phyloP scores from a whole-genome alignment of 345 rosid genomes.

The Limnanthes douglasii region DNA sequence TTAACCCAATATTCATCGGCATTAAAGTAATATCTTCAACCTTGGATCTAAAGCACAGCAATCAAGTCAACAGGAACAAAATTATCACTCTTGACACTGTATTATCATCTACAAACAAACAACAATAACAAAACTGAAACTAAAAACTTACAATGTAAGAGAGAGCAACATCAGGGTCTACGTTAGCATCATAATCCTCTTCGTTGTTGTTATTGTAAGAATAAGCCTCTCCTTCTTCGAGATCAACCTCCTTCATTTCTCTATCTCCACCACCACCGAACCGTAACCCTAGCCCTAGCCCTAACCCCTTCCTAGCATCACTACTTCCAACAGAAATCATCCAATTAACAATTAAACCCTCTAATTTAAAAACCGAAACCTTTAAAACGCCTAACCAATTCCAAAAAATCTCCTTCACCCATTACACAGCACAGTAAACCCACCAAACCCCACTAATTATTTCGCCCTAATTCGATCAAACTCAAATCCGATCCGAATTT shows the following conservation, averaged over 20 bases:
- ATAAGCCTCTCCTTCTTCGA: slow-evolving; percentile 73
- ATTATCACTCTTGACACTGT: slow-evolving; percentile 2
- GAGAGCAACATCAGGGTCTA: slow-evolving; percentile 68
- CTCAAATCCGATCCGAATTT: slow-evolving; percentile 6
- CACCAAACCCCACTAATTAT: slow-evolving; percentile 1
- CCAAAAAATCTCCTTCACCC: neutral
- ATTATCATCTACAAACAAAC: too few species aligned
- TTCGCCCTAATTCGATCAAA: slow-evolving; percentile 8
- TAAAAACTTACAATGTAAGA: slow-evolving; percentile 59
- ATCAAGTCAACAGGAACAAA: slow-evolving; percentile 1
- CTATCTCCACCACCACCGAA: slow-evolving; percentile 12
- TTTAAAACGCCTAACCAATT: slow-evolving; percentile 3
- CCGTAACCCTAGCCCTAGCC: slow-evolving; percentile 20
- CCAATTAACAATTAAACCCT: too few species aligned
- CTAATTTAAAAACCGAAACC: too few species aligned
- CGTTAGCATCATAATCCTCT: slow-evolving; percentile 22
- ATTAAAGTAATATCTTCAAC: neutral
- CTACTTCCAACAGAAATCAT: slow-evolving; percentile 22
- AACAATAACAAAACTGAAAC: too few species aligned
- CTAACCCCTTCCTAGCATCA: slow-evolving; percentile 30
- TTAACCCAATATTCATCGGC: slow-evolving; percentile 9
- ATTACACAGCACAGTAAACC: slow-evolving; percentile 5
- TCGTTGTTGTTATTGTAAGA: slow-evolving; percentile 34
- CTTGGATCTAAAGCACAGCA: slow-evolving; percentile 14
- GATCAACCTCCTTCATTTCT: slow-evolving; percentile 48